Base-by-base conservation (phyloP, 805 yeast species). In the Kodamaea sagamina region DNA sequence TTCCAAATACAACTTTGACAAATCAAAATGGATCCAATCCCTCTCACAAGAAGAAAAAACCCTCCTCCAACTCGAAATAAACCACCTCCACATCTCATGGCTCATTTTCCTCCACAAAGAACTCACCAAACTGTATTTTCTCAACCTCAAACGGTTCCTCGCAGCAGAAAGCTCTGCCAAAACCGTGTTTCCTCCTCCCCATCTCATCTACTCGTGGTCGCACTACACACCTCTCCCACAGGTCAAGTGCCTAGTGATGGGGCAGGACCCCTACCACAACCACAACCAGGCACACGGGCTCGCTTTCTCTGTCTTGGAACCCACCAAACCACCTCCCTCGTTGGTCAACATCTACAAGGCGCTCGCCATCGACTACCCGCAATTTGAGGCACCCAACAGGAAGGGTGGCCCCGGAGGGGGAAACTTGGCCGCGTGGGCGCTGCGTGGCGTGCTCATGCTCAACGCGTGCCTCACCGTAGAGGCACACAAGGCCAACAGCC, bases 241-340 rank as follows among this genome's bases (percentile, higher is more conserved):
- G 3, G 86, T 89, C 13, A 82, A 81, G 55, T 93, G 92, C 19
- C 75, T 93, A 1, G 77, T 93, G 9, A 68, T 93, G 35, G 99
- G 99, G 1, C 99, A 93, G 62, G 99, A 93, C 61, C 99, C 99
- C 0, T 93, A 93, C 61, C 99, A 93, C 63, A 89, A 89, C 61
- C 64, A 65, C 53, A 86, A 86, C 59, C 99, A 93, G 62, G 99
- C 99, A 0, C 99, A 93, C 58, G 99, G 99, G 0, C 68, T 93
- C 21, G 98, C 99, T 3, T 93, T 93, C 54, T 86, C 95, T 15
- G 98, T 93, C 1, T 74, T 80, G 43, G 84, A 86, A 24, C 95
- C 96, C 1, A 71, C 77, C 0, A 82, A 89, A 0, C 79, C 81
- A 1, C 85, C 93, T 1, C 98, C 99, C 0, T 89, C 97, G 1